Evolutionary conservation across 139 green algal species (phyloP), one percentile per base, ranked within the genome.

Genomic region (Bryopsis sp.): DNA sequence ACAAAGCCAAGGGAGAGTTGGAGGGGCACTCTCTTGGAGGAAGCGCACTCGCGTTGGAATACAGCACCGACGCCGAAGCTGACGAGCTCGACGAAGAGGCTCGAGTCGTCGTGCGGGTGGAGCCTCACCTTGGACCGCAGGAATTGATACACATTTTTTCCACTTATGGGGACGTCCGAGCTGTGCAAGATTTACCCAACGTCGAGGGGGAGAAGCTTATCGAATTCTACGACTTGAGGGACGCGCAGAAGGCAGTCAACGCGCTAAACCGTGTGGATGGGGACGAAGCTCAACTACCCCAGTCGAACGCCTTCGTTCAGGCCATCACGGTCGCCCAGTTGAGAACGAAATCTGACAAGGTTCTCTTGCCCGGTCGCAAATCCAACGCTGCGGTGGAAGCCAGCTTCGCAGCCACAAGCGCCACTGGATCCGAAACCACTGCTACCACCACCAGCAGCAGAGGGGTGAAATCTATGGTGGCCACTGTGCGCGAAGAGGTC

Each of bases 151-250:
- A 47, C n/a, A 67, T 67, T 46, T 67, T 67, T 26, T 67, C 59
- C 11, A 67, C 35, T 19, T 67, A 67, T 67, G 59, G 59, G 6
- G 59, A 46, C 43, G 31, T 67, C 8, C 32, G 34, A 11, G n/a
- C 24, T 31, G 43, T 67, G 28, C 59, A 67, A 47, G 72, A 86
- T 77, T 77, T 75, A 7, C 79, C 79, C 3, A 61, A 85, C 39
- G 73, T 84, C 57, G 62, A 65, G 36, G 81, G 73, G 63, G 84
- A 93, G 61, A 91, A 90, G 78, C 86, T 95, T 39, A 82, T 97
- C 1, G 89, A 96, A 64, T 97, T 89, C 38, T 97, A 88, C 54
- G 92, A 97, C 62, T 72, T 82, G 22, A 77, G 86, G 11, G 74
- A 85, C 47, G 84, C 81, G 8, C 65, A 74, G 11, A 73, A 74